Evolutionary conservation across 1,139 yeast species (phyloP), one percentile per base, ranked within the genome.

Genomic region (Yamadazyma aaseri): DNA sequence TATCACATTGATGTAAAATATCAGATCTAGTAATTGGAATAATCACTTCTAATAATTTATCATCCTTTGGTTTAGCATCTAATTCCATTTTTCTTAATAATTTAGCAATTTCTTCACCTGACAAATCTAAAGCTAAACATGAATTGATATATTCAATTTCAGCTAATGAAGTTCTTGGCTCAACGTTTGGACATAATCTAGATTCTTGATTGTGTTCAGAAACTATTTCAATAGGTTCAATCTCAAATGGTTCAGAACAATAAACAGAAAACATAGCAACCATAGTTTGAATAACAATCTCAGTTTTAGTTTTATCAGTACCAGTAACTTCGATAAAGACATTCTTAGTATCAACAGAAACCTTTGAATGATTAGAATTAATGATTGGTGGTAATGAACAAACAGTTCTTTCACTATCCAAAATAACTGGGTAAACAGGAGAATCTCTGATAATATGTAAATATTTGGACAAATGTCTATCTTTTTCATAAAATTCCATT

Each of bases 361-460:
- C 87, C 66, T 94, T 94, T 37, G 96, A 84, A 55, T 75, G 86
- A 55, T 94, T 83, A 24, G 96, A 84, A 69, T 94, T 94, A 69
- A 94, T 94, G 56, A 94, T 85, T 45, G 99, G 99, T 32, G 99
- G 99, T 68, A 94, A 64, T 9, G 97, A 90, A 51, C 95, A 82
- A 37, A 94, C 95, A 10, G 77, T 74, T 55, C 84, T 76, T 32
- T 81, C 73, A 35, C 83, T 65, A 62, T 92, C 98, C 50, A 81
- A 74, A 54, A 92, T 86, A 29, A 89, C 89, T 18, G 98, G 99
- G 62, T 77, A 87, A 34, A 85, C 95, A 16, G 96, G 95, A 17
- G 90, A 81, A 58, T 86, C 87, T 51, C 79, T 81, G 56, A 94
- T 87, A 50, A 94, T 84, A 55, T 82, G 96, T 50, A 92, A 76